These are phyloP conservation scores for Xylariaceae sp. DNA, from an alignment of 2,329 filamentous ascomycete species.

Conservation along the genomic window DNA sequence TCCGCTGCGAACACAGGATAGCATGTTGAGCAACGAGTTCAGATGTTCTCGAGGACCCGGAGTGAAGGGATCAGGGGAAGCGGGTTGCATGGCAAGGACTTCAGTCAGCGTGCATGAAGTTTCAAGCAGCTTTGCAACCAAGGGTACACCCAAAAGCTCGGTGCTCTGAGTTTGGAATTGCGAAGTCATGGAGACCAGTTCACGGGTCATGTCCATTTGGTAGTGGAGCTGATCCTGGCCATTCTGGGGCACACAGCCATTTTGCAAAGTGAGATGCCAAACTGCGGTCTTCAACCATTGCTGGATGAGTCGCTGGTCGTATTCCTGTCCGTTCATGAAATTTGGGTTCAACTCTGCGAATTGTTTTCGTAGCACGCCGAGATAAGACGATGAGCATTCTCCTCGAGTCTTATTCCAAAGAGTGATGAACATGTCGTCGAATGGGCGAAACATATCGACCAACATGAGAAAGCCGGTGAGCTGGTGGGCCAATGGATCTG, in stretches of 20 bases:
- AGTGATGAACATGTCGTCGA: conserved; percentile 62
- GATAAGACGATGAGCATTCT: conserved; percentile 56
- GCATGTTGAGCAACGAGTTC: conserved; percentile 63
- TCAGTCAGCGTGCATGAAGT: conserved; percentile 72
- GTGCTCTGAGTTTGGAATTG: conserved; percentile 70
- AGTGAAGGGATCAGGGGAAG: conserved; percentile 60
- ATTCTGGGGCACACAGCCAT: conserved; percentile 48
- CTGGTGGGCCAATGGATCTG: conserved; percentile 51
- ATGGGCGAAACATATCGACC: conserved; percentile 62
- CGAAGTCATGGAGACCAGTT: conserved; percentile 65
- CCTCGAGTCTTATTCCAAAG: conserved; percentile 65
- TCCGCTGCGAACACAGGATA: conserved; percentile 70
- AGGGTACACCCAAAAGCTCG: conserved; percentile 70
- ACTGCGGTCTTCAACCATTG: conserved; percentile 63
- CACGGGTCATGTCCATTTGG: conserved; percentile 58
- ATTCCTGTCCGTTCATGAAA: conserved; percentile 50
- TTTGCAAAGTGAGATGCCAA: conserved; percentile 61
- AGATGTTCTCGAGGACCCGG: conserved; percentile 72
- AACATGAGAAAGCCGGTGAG: conserved; percentile 58
- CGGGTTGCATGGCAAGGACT: conserved; percentile 64
- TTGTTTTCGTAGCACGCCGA: conserved; percentile 61
- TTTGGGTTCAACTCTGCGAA: conserved; percentile 53
- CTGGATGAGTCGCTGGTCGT: conserved; percentile 58
- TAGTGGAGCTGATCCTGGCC: conserved; percentile 57
- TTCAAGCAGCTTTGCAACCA: conserved; percentile 81